Conservation (phyloP, 1,284 basidiomycete genomes). For the Flammula alnicola region DNA sequence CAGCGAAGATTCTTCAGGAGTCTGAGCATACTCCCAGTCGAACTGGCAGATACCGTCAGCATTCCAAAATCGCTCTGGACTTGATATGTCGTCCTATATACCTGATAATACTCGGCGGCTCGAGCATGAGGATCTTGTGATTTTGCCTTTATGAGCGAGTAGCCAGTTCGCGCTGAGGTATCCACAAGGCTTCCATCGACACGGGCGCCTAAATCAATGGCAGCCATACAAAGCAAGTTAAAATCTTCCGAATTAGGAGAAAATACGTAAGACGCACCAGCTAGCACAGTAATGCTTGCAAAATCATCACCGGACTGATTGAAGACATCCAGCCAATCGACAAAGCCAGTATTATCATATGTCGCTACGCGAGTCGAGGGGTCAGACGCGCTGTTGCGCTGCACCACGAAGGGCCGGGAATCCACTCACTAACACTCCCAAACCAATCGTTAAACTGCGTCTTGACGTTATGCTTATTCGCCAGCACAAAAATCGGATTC, state of each 20-base stretch:
- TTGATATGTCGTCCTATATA: too few species aligned
- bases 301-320: slow-evolving; percentile 46
- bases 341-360: slow-evolving; percentile 52
- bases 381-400: too few species aligned
- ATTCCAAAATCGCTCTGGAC: slow-evolving; percentile 10
- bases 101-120: slow-evolving; percentile 59
- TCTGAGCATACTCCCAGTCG: slow-evolving; percentile 59
- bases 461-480: slow-evolving; percentile 57
- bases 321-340: slow-evolving; percentile 51
- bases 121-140: slow-evolving; percentile 47
- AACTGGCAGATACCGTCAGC: slow-evolving; percentile 30
- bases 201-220: slow-evolving; percentile 40
- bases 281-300: slow-evolving; percentile 42
- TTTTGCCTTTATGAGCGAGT: slow-evolving; percentile 49
- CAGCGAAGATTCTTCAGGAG: slow-evolving; percentile 65
- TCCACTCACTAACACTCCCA: slow-evolving; percentile 54
- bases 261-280: slow-evolving; percentile 45
- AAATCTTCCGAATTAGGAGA: too few species aligned
- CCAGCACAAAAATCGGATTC: slow-evolving; percentile 68
- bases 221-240: too few species aligned
- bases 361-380: too few species aligned
- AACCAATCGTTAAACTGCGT: slow-evolving; percentile 52
- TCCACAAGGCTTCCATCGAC: slow-evolving; percentile 50
- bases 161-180: slow-evolving; percentile 51
- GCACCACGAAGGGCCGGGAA: too few species aligned